phyloP scores from a whole-genome alignment of 2,329 filamentous ascomycete species.

The Allantophomopsis cytisporea region DNA sequence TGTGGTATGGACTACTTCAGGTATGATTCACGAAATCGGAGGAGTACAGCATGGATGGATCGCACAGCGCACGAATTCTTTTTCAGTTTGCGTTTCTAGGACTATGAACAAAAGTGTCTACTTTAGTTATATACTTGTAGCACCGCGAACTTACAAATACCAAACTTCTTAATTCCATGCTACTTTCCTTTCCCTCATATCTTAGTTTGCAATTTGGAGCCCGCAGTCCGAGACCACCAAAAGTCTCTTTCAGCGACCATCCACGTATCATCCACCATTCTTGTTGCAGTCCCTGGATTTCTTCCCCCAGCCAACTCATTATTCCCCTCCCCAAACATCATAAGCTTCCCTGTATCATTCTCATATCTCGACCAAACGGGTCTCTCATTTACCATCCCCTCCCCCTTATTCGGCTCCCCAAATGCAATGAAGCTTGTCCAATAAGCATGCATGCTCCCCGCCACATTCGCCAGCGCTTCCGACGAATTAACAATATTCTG shows the following conservation, averaged over 20 bases:
- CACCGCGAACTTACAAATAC: too few relatives aligned
- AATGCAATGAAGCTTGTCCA: conserved; percentile 16
- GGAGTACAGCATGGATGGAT: too few relatives aligned
- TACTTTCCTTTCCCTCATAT: too few relatives aligned
- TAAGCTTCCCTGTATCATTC: conserved; percentile 14
- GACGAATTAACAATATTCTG: conserved; percentile 2
- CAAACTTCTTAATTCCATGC: too few relatives aligned
- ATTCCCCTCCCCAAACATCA: conserved; percentile 47
- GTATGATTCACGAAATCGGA: too few relatives aligned
- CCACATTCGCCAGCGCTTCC: conserved; percentile 6
- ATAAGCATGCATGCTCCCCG: conserved; percentile 16
- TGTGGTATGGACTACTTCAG: too few relatives aligned
- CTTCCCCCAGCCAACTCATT: conserved; percentile 30
- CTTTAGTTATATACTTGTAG: too few relatives aligned
- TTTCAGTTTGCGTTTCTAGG: too few relatives aligned
- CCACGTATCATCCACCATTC: conserved; percentile 25
- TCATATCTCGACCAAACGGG: conserved; percentile 11
- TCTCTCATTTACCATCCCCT: conserved; percentile 6
- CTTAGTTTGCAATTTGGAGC: conserved; percentile 26
- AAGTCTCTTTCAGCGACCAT: conserved; percentile 38
- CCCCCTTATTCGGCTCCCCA: conserved; percentile 16
- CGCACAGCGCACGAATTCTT: too few relatives aligned
- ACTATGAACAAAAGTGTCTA: too few relatives aligned
- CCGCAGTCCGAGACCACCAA: conserved; percentile 42
- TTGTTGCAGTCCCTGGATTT: conserved; percentile 26